Evolutionary conservation across 352 stramenopile genomes (phyloP), one percentile per base, ranked within the genome.

Genomic region (Phytophthora pisi): DNA sequence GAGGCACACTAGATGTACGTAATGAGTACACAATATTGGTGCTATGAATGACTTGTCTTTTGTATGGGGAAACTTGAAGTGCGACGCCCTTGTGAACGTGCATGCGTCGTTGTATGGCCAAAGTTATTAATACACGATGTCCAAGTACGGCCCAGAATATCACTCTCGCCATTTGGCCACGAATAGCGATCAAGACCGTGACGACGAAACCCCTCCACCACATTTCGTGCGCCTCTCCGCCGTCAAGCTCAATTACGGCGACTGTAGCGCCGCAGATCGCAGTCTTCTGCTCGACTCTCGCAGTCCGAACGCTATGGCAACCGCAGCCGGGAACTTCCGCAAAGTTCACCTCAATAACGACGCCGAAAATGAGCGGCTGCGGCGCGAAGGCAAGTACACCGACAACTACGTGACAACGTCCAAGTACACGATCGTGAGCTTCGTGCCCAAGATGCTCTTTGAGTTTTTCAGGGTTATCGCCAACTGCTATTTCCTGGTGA

Each of bases 401-500:
- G 69, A 80, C 58, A 98, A 98, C 73, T 79, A 69, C 53, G 85
- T 98, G 47, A 74, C 68, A 5, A 98, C 93, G 45, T 93, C 86
- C 74, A 98, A 97, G 81, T 99, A 99, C 76, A 98, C 96, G 15
- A 13, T 96, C 9, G n/a, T 81, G 24, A 98, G 85, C 51, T 99
- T 99, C 72, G 60, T 20, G 6, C 96, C 97, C 10, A 88, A 98
- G 81, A 95, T 91, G 47, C 81, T 98, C 46, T 89, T 96, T 5
- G 92, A 98, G 73, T 97, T 98, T 77, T 98, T 99, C 75, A 83
- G 93, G 28, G 82, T 96, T 51, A 92, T 98, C 69, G 94, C 90
- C 18, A 99, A 98, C 70, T 87, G 97, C 68, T 98, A 98, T 74
- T 99, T 99, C 67, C 68, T 98, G 15, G 74, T 96, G 49, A 97